phyloP scores from a whole-genome alignment of 2,329 filamentous ascomycete species.

The Alternaria solani region DNA sequence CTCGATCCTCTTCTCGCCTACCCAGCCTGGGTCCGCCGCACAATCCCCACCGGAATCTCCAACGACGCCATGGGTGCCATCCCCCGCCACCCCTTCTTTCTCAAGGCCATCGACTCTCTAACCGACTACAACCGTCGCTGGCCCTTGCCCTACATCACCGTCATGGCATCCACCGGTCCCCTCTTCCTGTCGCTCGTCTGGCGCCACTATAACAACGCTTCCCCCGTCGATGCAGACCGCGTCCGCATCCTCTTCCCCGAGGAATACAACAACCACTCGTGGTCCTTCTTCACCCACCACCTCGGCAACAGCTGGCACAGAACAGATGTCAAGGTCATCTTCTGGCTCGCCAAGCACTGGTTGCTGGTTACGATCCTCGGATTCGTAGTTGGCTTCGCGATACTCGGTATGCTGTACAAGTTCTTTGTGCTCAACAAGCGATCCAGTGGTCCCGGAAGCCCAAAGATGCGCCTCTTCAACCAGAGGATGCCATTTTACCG shows the following conservation, averaged over 20 bases:
- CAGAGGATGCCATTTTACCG: conserved; percentile 48
- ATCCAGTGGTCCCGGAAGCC: conserved; percentile 23
- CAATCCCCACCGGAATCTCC: conserved; percentile 77
- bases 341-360: conserved; percentile 68
- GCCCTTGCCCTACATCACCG: conserved; percentile 75
- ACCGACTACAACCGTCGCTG: conserved; percentile 73
- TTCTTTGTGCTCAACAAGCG: conserved; percentile 53
- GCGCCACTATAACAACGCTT: conserved; percentile 72
- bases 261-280: conserved; percentile 72
- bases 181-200: conserved; percentile 78
- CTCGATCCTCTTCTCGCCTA: conserved; percentile 74
- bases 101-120: conserved; percentile 72
- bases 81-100: conserved; percentile 77
- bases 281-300: conserved; percentile 76
- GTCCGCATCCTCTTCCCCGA: conserved; percentile 74
- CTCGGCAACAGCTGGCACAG: conserved; percentile 72
- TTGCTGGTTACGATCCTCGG: conserved; percentile 63
- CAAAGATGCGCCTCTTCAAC: conserved; percentile 25
- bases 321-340: conserved; percentile 69
- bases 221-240: conserved; percentile 59
- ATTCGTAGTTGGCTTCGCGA: conserved; percentile 60
- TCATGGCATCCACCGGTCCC: conserved; percentile 81
- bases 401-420: conserved; percentile 62
- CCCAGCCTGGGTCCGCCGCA: conserved; percentile 74
- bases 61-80: conserved; percentile 82